A percentile compares a stretch with the other conserved stretches of the same genome.
These are phyloP conservation scores for Penicillium robsamsonii DNA, from an alignment of 495 filamentous ascomycete genomes.

Conservation along the genomic window DNA sequence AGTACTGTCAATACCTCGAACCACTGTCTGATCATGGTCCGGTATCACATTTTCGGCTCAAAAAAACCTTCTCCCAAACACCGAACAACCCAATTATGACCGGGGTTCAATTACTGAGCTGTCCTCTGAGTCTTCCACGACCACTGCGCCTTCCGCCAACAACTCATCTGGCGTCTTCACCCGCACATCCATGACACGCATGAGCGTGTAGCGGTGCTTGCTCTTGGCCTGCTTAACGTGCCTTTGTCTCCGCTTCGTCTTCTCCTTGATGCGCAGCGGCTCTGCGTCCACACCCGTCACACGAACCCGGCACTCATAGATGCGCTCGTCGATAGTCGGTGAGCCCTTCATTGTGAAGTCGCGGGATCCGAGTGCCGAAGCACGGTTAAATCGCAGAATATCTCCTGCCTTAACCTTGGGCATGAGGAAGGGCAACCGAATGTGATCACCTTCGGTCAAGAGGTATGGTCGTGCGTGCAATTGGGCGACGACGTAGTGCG, in stretches of 20 bases:
- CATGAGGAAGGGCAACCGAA: conserved; percentile 96
- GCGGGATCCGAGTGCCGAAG: conserved; percentile 72
- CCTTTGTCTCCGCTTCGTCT: conserved; percentile 88
- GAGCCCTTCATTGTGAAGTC: conserved; percentile 84
- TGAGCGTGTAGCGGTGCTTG: conserved; percentile 84
- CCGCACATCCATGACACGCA: conserved; percentile 78
- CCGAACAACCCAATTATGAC: conserved; percentile 21
- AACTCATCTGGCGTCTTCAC: conserved; percentile 63
- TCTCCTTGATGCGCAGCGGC: conserved; percentile 82
- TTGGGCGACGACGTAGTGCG: conserved; percentile 83
- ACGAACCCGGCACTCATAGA: conserved; percentile 81
- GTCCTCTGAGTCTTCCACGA: conserved; percentile 34
- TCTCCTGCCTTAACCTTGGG: conserved; percentile 78
- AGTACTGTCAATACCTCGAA: conserved; percentile 1
- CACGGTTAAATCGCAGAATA: conserved; percentile 80
- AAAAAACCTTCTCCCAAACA: conserved; percentile 5
- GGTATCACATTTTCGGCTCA: conserved; percentile 6
- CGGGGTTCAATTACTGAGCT: conserved; percentile 26
- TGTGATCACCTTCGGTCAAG: conserved; percentile 75
- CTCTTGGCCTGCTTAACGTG: conserved; percentile 69
- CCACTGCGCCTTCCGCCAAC: conserved; percentile 41
- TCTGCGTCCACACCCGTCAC: conserved; percentile 87
- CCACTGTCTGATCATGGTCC: background rate
- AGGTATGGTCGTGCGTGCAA: conserved; percentile 90
- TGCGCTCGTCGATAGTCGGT: conserved; percentile 72